Evolutionary conservation across 768 basidiomycete genomes (phyloP).

Genomic region (Mycena pura): DNA sequence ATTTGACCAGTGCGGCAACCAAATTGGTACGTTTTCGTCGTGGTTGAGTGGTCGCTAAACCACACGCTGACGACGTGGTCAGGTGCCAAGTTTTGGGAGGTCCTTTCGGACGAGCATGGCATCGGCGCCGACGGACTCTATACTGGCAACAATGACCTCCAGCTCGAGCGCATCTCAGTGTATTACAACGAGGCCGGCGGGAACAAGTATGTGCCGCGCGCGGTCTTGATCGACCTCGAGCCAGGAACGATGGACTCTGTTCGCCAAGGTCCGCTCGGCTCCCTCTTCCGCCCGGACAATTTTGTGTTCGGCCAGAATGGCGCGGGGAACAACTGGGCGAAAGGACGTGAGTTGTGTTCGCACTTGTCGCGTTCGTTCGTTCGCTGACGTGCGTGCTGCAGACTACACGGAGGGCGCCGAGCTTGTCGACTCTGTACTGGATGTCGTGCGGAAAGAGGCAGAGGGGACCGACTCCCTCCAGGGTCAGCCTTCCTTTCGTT

Average conservation of each 20-base stretch:
- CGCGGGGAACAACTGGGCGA: constrained; percentile 99
- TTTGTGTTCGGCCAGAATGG: constrained; percentile 98
- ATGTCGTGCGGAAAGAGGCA: constrained; percentile 98
- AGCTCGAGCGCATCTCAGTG: constrained; percentile 96
- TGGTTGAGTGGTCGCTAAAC: constrained; percentile 28
- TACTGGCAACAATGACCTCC: constrained; percentile 93
- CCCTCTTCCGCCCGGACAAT: constrained; percentile 96
- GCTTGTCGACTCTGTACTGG: constrained; percentile 96
- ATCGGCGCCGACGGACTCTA: constrained; percentile 93
- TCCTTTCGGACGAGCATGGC: constrained; percentile 97
- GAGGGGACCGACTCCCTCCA: constrained; percentile 97
- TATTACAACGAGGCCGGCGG: constrained; percentile 97
- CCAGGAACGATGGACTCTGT: constrained; percentile 97
- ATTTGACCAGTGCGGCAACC: constrained; percentile 89
- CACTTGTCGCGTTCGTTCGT: constrained; percentile 7
- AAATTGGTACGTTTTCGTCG: constrained; percentile 74
- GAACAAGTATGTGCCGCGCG: constrained; percentile 98
- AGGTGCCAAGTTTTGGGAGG: constrained; percentile 99
- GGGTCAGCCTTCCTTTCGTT: constrained; percentile 58
- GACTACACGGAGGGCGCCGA: constrained; percentile 97
- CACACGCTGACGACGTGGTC: constrained; percentile 9
- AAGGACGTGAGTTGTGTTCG: constrained; percentile 75
- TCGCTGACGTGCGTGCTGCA: constrained; percentile 36
- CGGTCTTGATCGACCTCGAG: constrained; percentile 96
- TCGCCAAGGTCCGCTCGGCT: constrained; percentile 88